phyloP scores from a whole-genome alignment of 2,329 filamentous ascomycete genomes.

The Aspergillus novoparasiticus region DNA sequence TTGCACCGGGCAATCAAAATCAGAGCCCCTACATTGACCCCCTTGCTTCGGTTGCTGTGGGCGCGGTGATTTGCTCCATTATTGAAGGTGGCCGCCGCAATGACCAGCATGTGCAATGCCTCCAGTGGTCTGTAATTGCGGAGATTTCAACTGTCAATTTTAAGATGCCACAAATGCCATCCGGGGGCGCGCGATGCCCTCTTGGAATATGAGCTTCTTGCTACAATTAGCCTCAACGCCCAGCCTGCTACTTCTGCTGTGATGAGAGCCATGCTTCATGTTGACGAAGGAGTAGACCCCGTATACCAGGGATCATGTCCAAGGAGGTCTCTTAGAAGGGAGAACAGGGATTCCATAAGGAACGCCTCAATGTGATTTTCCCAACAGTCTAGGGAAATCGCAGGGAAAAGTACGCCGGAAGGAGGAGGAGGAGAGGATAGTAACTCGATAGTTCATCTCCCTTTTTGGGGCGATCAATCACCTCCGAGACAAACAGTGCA shows the following conservation, averaged over 20 bases:
- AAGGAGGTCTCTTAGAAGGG: conserved; percentile 14
- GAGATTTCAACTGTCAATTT: conserved; percentile 15
- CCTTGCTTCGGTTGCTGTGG: conserved; percentile 32
- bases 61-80: conserved; percentile 22
- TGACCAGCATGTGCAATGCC: conserved; percentile 22
- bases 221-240: not conserved
- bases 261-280: not conserved
- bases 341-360: conserved; percentile 13
- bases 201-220: conserved; percentile 7
- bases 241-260: not conserved
- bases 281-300: not conserved
- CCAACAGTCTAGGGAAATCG: not conserved
- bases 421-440: not conserved
- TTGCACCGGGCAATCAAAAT: conserved; percentile 32
- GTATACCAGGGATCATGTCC: not conserved
- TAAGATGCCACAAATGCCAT: conserved; percentile 17
- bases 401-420: not conserved
- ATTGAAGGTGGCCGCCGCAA: conserved; percentile 23
- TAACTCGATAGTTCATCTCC: not conserved
- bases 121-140: conserved; percentile 13
- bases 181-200: conserved; percentile 12
- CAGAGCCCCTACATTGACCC: conserved; percentile 25
- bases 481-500: conserved; percentile 35
- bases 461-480: not conserved
- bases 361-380: not conserved